A percentile compares a stretch with the other conserved stretches of the same genome.
These are phyloP conservation scores for Boletus semigastroideus DNA, from an alignment of 1,284 basidiomycete genomes.

Conservation along the genomic window DNA sequence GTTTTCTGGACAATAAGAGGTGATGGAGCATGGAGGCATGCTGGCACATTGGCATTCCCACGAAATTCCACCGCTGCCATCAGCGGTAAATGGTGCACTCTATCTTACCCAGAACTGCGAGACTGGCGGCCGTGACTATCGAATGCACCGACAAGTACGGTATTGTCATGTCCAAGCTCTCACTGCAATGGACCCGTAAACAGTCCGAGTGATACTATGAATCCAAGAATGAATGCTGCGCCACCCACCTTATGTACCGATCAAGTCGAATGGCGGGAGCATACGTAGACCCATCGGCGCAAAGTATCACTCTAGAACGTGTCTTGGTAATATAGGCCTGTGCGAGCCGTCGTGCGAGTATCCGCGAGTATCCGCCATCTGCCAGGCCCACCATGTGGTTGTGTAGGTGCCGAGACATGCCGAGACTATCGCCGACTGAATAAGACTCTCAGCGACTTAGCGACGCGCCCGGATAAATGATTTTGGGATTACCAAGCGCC, in stretches of 20 bases:
- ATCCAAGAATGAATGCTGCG: neutral
- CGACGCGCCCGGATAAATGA: neutral
- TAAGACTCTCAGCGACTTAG: neutral
- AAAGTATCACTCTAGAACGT: too few relatives aligned
- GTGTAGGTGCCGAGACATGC: neutral
- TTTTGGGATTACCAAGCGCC: conserved; percentile 1
- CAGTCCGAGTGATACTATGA: neutral
- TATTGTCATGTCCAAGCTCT: neutral
- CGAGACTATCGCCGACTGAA: conserved; percentile 1
- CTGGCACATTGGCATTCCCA: too few relatives aligned
- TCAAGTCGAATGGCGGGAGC: neutral
- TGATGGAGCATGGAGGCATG: too few relatives aligned
- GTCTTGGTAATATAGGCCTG: too few relatives aligned
- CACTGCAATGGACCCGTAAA: neutral
- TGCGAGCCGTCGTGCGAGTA: too few relatives aligned
- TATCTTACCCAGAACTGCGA: neutral
- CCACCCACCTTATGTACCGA: neutral
- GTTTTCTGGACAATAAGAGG: too few relatives aligned
- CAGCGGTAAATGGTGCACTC: too few relatives aligned
- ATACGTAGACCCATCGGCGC: neutral
- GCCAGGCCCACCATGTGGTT: neutral
- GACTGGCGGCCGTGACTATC: neutral
- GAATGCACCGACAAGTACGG: neutral
- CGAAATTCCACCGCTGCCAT: too few relatives aligned
- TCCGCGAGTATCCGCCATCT: too few relatives aligned